These are phyloP conservation scores for Ceratocystis colombiana DNA, from an alignment of 2,329 filamentous ascomycete species.

Conservation along the genomic window DNA sequence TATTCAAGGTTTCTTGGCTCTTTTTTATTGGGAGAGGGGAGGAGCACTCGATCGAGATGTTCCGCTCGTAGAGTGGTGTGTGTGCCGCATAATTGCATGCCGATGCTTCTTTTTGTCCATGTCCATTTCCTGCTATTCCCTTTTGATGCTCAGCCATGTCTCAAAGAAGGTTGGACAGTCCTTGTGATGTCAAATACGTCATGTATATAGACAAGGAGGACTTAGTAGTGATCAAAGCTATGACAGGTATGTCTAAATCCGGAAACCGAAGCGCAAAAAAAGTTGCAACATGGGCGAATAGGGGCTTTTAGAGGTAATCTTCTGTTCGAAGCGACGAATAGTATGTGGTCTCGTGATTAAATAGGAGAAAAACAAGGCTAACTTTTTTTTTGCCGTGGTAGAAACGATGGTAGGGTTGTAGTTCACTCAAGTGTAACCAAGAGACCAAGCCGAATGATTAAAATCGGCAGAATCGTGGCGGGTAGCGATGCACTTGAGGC, in stretches of 20 bases:
- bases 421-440: not conserved
- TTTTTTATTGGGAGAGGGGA: too few relatives aligned
- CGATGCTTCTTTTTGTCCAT: not conserved
- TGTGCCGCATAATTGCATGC: not conserved
- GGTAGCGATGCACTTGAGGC: not conserved
- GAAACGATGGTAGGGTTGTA: not conserved
- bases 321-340: not conserved
- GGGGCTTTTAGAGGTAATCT: not conserved
- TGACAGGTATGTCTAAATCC: not conserved
- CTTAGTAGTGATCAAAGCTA: not conserved
- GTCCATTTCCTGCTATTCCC: not conserved
- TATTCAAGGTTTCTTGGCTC: not conserved
- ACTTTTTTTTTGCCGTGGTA: too few relatives aligned
- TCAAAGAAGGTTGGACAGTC: conserved; percentile 18
- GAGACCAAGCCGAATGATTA: not conserved
- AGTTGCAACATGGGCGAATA: not conserved
- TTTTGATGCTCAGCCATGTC: conserved; percentile 1
- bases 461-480: conserved; percentile 1
- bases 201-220: not conserved
- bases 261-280: conserved; percentile 5
- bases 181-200: conserved; percentile 1
- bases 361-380: not conserved
- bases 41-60: too few relatives aligned
- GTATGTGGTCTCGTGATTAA: not conserved
- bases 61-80: too few relatives aligned